Conservation (phyloP, 306 rosid genomes). For the Cercis canadensis region DNA sequence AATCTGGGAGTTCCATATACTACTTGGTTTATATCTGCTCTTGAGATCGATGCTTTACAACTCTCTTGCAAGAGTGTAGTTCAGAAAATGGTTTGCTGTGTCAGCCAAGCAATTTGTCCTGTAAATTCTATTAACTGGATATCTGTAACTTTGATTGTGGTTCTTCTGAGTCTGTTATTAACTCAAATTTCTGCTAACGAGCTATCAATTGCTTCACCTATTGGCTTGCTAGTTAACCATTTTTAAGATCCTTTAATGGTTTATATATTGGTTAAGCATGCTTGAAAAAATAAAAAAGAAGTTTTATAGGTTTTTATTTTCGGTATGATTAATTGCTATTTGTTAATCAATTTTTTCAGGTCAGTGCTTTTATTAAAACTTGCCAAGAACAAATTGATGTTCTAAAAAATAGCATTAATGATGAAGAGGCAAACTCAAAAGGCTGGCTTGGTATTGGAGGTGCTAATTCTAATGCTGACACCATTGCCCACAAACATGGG, state of each 20-base stretch:
- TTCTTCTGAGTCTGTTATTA: not conserved
- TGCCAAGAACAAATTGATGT: slow-evolving; percentile 93
- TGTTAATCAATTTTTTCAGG: slow-evolving; percentile 59
- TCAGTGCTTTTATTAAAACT: slow-evolving; percentile 84
- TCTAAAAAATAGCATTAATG: slow-evolving; percentile 77
- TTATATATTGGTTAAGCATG: slow-evolving; percentile 24
- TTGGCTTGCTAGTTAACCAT: not conserved
- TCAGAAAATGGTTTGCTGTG: slow-evolving; percentile 3
- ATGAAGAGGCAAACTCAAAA: slow-evolving; percentile 71
- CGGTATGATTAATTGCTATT: slow-evolving; percentile 25
- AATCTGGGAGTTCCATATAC: slow-evolving; percentile 11
- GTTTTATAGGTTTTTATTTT: slow-evolving; percentile 4
- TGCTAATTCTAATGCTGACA: slow-evolving; percentile 77
- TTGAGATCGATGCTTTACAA: not conserved
- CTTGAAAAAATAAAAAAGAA: not conserved
- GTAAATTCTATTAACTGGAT: not conserved
- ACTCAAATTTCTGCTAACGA: not conserved
- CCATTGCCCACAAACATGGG: slow-evolving; percentile 95
- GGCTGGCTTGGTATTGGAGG: slow-evolving; percentile 81
- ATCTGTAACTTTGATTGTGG: not conserved
- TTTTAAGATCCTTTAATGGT: slow-evolving; percentile 9
- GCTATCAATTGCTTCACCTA: not conserved
- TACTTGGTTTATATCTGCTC: not conserved
- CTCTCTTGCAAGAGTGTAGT: slow-evolving; percentile 7
- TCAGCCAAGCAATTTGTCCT: not conserved